These are phyloP conservation scores for Ambrosia artemisiifolia DNA, from an alignment of 129 eudicot species.

Conservation along the genomic window DNA sequence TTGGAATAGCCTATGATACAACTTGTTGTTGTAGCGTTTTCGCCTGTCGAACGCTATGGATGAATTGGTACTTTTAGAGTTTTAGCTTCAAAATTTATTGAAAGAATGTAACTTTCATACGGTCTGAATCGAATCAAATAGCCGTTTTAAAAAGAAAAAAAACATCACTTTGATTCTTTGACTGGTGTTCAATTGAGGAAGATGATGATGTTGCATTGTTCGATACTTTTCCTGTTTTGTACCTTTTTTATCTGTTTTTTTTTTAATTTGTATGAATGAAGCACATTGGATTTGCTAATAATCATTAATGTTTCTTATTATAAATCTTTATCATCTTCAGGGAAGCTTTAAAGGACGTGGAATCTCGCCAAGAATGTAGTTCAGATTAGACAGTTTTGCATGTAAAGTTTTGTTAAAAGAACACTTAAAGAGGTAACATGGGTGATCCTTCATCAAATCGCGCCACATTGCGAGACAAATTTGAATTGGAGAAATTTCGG, in stretches of 20 bases:
- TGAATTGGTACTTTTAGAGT: not conserved
- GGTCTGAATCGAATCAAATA: too few species aligned
- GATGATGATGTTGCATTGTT: too few species aligned
- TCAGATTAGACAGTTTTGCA: not conserved
- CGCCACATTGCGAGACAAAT: conserved; percentile 37
- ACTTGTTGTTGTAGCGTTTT: conserved; percentile 5
- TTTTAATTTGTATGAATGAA: not conserved
- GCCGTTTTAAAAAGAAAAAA: too few species aligned
- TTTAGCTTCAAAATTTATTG: conserved; percentile 5
- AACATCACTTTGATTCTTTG: too few species aligned
- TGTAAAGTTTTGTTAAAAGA: conserved; percentile 8
- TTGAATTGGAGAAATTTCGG: conserved; percentile 47
- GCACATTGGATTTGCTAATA: not conserved
- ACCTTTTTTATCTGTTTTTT: not conserved
- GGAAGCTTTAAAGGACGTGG: conserved; percentile 1
- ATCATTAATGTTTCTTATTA: conserved; percentile 7
- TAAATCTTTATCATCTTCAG: conserved; percentile 14
- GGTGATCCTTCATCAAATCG: conserved; percentile 27
- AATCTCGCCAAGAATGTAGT: conserved; percentile 15
- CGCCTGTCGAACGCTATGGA: not conserved
- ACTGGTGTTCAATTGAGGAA: too few species aligned
- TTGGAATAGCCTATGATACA: not conserved
- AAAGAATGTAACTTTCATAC: not conserved
- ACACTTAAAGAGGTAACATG: conserved; percentile 16
- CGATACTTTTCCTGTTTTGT: too few species aligned